Conservation (phyloP, 805 yeast genomes). For the Torulaspora quercuum region DNA sequence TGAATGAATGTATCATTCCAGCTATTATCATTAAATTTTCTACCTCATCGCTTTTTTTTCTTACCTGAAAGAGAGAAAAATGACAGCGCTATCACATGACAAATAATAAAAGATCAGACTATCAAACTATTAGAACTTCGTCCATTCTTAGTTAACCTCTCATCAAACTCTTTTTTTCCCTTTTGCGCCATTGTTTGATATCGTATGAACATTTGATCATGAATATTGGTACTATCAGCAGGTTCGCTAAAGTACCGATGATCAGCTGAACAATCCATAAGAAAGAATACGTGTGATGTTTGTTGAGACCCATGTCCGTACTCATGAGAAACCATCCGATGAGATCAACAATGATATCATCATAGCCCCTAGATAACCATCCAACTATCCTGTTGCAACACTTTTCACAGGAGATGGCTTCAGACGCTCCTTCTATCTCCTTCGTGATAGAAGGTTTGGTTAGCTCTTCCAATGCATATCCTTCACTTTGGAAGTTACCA, state of each 20-base stretch:
- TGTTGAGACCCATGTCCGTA: constrained; percentile 64
- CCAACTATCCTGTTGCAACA: constrained; percentile 62
- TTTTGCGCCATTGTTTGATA: constrained; percentile 48
- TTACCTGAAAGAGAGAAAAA: constrained; percentile 6
- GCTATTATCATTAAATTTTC: constrained; percentile 3
- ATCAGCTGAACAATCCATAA: constrained; percentile 52
- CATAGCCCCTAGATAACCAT: constrained; percentile 59
- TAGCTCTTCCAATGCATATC: constrained; percentile 71
- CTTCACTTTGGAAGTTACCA: constrained; percentile 89
- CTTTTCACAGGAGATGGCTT: constrained; percentile 59
- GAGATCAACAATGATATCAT: constrained; percentile 74
- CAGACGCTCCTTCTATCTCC: constrained; percentile 79
- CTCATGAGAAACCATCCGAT: constrained; percentile 79
- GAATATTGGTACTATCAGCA: constrained; percentile 57
- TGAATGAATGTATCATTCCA: not conserved
- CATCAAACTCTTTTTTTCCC: constrained; percentile 20
- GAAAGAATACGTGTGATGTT: constrained; percentile 44
- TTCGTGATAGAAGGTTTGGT: constrained; percentile 85
- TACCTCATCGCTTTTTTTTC: constrained; percentile 7
- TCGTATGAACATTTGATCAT: constrained; percentile 50
- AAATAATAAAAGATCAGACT: too few relatives aligned
- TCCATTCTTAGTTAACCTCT: not conserved
- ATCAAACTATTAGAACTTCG: not conserved
- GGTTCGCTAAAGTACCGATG: constrained; percentile 46
- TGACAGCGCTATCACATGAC: constrained; percentile 5